Evolutionary conservation across 176 grass and related monocot genomes (phyloP), one percentile per base, ranked within the genome.

Genomic region (Urochloa ruziziensis): DNA sequence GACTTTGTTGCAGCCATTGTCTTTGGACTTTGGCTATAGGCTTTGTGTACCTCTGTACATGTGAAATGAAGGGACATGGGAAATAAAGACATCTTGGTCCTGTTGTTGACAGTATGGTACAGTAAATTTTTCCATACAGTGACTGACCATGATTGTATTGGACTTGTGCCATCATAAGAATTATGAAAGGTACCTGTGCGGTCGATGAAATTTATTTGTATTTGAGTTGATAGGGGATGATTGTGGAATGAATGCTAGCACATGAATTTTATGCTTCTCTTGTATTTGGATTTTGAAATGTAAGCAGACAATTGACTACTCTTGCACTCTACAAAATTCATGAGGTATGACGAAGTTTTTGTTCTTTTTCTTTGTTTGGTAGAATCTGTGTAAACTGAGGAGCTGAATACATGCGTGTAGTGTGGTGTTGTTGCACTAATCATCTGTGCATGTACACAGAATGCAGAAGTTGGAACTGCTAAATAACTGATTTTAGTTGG

Each of bases 31-130:
- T 84, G 82, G 87, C 40, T 67, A 83, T 86, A 90, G 84, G 48
- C 49, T 79, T 86, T 90, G 67, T 86, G 88, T 79, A 90, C 74
- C 88, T 64, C 60, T 86, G 83, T 86, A 90, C 84, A 90, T 90
- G 74, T 40, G 39, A 71, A 82, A 83, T 59, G 48, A 79, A 90
- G 57, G 83, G 73, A 59, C 49, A 68, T 83, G 65, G 16, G 75
- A 86, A 86, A 86, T 90, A 90, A 90, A 68, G 59, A 79, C 73
- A 66, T 57, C 42, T 29, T 71, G 23, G 7, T 70, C 68, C 30
- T 75, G 72, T 73, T 73, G 46, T 54, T 36, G 48, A 56, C 72
- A 73, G 25, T 73, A 49, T 51, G 48, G 48, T 75, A 56, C 72
- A 75, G 19, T 8, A 36, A 9, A 6, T 54, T 74, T 62, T 54